phyloP scores from a whole-genome alignment of 306 rosid genomes.

The Citrullus colocynthis region DNA sequence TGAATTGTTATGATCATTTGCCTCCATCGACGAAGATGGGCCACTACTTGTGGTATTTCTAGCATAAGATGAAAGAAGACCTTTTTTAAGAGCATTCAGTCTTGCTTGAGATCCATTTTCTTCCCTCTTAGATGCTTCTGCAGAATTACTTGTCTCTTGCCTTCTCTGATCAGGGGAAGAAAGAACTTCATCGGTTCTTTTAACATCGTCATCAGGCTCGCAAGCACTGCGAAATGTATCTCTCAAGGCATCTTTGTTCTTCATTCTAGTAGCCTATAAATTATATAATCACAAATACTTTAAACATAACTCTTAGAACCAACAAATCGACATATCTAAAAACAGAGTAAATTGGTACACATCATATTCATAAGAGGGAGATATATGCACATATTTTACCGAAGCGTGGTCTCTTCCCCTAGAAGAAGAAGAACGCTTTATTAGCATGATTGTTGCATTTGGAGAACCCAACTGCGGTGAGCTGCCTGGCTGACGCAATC shows the following conservation, averaged over 20 bases:
- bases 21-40: slow-evolving; percentile 56
- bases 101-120: slow-evolving; percentile 37
- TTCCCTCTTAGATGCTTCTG: slow-evolving; percentile 54
- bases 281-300: background rate
- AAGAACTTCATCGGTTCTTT: slow-evolving; percentile 41
- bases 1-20: slow-evolving; percentile 46
- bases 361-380: slow-evolving; percentile 4
- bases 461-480: slow-evolving; percentile 73
- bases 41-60: slow-evolving; percentile 46
- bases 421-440: slow-evolving; percentile 55
- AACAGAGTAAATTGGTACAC: background rate
- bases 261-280: slow-evolving; percentile 60
- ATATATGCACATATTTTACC: slow-evolving; percentile 28
- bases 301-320: background rate
- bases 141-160: slow-evolving; percentile 30
- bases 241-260: slow-evolving; percentile 59
- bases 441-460: slow-evolving; percentile 57
- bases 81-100: slow-evolving; percentile 26
- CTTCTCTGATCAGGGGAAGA: slow-evolving; percentile 59
- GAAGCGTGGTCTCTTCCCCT: slow-evolving; percentile 67
- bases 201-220: slow-evolving; percentile 64
- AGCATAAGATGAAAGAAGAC: slow-evolving; percentile 28
- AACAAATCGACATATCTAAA: background rate
- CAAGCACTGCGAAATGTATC: slow-evolving; percentile 51
- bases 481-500: slow-evolving; percentile 68